These are phyloP conservation scores for Syzygium malaccense DNA, from an alignment of 441 rosid species.

Conservation along the genomic window DNA sequence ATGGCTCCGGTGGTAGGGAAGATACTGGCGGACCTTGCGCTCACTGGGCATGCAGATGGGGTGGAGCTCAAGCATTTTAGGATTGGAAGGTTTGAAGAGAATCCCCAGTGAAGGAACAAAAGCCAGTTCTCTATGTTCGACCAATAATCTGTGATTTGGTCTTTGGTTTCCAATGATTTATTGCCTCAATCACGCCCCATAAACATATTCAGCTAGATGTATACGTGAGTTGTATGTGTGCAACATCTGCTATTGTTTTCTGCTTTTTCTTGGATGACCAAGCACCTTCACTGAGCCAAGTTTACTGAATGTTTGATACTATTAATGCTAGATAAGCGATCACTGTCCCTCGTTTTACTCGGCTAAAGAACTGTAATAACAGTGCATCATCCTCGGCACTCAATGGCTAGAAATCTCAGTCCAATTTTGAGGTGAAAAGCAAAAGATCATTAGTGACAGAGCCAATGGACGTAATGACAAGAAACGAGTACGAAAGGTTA, in stretches of 20 bases:
- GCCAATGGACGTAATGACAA: neutral
- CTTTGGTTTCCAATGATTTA: neutral
- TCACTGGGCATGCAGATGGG: slow-evolving; percentile 41
- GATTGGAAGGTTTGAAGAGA: slow-evolving; percentile 46
- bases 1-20: slow-evolving; percentile 68
- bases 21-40: slow-evolving; percentile 56
- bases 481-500: neutral
- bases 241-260: neutral
- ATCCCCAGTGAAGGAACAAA: slow-evolving; percentile 20
- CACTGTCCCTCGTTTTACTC: neutral
- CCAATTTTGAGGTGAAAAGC: neutral
- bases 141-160: neutral
- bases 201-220: neutral
- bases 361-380: neutral
- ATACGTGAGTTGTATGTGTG: neutral
- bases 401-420: neutral
- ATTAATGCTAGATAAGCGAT: neutral
- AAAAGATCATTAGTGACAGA: neutral
- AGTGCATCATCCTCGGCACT: neutral
- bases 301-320: neutral
- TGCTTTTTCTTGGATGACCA: neutral
- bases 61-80: slow-evolving; percentile 44
- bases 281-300: neutral
- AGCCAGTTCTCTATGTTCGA: neutral
- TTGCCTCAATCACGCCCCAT: neutral